Conservation (phyloP, 345 rosid species). For the Gossypium ekmanianum region DNA sequence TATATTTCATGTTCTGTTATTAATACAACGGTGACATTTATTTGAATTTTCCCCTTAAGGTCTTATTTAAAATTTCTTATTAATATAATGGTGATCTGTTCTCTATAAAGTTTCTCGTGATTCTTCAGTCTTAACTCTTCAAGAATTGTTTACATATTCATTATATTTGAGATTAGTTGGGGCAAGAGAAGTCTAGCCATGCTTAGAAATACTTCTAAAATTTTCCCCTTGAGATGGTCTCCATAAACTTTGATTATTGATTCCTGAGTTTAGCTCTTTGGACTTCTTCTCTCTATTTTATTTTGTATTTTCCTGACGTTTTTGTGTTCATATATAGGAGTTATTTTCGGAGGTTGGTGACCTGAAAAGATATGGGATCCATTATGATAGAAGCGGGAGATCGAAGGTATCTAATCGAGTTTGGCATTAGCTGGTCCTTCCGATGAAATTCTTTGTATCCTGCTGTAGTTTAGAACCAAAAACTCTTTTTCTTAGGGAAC, state of each 20-base stretch:
- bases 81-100: neutral
- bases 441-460: conserved; percentile 34
- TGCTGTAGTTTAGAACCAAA: conserved; percentile 36
- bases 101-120: neutral
- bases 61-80: too few relatives aligned
- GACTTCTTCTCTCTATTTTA: neutral
- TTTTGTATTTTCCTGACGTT: neutral
- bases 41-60: neutral
- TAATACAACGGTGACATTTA: neutral
- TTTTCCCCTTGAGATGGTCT: neutral
- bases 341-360: conserved; percentile 90
- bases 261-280: too few relatives aligned
- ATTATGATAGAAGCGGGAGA: conserved; percentile 94
- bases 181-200: neutral
- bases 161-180: neutral
- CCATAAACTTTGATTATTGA: too few relatives aligned
- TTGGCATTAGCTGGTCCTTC: conserved; percentile 36
- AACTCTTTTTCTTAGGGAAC: conserved; percentile 68
- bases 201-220: neutral
- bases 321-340: conserved; percentile 41
- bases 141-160: neutral
- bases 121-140: neutral
- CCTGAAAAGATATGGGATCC: conserved; percentile 71
- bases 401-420: conserved; percentile 71
- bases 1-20: neutral